Evolutionary conservation across 2,329 filamentous ascomycete genomes (phyloP).

Genomic region (Pezizomycotina sp.): DNA sequence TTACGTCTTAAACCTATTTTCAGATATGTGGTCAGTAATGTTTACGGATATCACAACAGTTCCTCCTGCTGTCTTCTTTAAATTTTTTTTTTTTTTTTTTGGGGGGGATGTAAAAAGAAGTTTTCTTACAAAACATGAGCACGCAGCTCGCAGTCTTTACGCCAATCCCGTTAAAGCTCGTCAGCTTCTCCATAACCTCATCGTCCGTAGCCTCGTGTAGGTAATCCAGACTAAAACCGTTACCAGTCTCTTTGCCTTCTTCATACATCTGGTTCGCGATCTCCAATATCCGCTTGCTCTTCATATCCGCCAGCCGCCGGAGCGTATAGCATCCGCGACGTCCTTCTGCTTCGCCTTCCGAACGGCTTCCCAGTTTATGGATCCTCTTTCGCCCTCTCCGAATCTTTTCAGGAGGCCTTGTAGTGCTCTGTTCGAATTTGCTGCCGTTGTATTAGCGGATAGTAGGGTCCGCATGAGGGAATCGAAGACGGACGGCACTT

Average conservation of each 20-base stretch:
- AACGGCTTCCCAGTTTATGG: constrained; percentile 60
- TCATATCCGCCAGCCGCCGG: constrained; percentile 55
- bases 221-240: constrained; percentile 33
- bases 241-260: constrained; percentile 38
- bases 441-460: constrained; percentile 38
- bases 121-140: constrained; percentile 34
- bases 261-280: constrained; percentile 57
- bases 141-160: constrained; percentile 41
- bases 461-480: constrained; percentile 38
- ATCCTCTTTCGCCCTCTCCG: constrained; percentile 35
- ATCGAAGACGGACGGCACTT: constrained; percentile 37
- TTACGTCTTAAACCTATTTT: constrained; percentile 29
- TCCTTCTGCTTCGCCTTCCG: constrained; percentile 41
- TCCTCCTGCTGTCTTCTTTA: no score
- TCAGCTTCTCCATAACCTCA: constrained; percentile 37
- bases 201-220: constrained; percentile 33
- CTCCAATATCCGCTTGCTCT: constrained; percentile 54
- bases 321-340: constrained; percentile 51
- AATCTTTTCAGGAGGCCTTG: constrained; percentile 41
- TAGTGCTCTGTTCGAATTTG: constrained; percentile 48
- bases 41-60: no score
- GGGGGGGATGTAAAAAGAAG: neutral
- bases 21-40: neutral
- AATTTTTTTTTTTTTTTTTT: no score
- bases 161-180: constrained; percentile 37